phyloP scores from a whole-genome alignment of 768 basidiomycete species.

The Lactarius deliciosus region DNA sequence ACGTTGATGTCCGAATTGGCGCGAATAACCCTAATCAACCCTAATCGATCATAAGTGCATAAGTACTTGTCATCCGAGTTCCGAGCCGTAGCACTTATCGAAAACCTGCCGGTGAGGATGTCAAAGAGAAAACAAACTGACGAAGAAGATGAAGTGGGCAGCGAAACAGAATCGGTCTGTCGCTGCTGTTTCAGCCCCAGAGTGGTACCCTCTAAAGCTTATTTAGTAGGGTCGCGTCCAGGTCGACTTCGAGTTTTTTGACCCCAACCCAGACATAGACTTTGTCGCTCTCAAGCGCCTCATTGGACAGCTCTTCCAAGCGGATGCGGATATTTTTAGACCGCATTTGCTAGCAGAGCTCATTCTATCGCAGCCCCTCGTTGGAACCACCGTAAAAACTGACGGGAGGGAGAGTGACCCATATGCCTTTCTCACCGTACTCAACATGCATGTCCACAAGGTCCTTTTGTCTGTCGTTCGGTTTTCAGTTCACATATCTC shows the following conservation, averaged over 20 bases:
- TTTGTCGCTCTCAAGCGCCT: slow-evolving; percentile 84
- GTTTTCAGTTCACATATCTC: slow-evolving; percentile 10
- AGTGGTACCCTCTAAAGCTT: slow-evolving; percentile 3
- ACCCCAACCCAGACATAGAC: slow-evolving; percentile 77
- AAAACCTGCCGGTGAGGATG: slow-evolving; percentile 36
- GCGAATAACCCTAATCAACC: neutral
- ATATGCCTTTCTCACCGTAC: slow-evolving; percentile 79
- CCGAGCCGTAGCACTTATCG: neutral
- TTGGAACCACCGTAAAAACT: slow-evolving; percentile 91
- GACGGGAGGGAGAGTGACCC: slow-evolving; percentile 91
- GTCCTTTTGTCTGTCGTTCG: slow-evolving; percentile 36
- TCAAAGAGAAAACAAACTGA: slow-evolving; percentile 52
- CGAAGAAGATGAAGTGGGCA: slow-evolving; percentile 40
- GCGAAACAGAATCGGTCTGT: slow-evolving; percentile 44
- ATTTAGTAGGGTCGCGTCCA: slow-evolving; percentile 64
- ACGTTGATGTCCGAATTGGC: neutral
- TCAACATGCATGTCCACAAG: slow-evolving; percentile 73
- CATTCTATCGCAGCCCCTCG: slow-evolving; percentile 66
- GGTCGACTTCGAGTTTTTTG: slow-evolving; percentile 94
- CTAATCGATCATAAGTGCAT: no score
- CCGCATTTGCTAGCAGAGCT: slow-evolving; percentile 77
- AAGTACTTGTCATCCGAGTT: no score
- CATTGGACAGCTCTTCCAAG: slow-evolving; percentile 63
- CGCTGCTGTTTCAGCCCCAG: slow-evolving; percentile 30
- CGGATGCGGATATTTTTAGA: slow-evolving; percentile 71